These are phyloP conservation scores for Claviceps digitariae DNA, from an alignment of 2,329 filamentous ascomycete genomes.

Conservation along the genomic window DNA sequence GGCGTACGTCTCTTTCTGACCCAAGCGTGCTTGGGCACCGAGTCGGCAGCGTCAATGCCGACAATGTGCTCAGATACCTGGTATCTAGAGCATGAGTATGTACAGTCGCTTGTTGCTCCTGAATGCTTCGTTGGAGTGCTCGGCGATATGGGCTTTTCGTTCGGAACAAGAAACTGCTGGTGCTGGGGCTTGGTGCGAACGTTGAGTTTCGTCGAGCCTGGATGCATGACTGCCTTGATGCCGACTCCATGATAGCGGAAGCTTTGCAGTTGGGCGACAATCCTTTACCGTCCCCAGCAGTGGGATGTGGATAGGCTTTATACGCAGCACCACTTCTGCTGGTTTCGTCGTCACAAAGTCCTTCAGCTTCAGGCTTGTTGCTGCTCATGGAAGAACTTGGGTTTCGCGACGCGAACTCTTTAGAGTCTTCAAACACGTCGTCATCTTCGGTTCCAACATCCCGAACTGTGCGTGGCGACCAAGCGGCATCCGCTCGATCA, in stretches of 20 bases:
- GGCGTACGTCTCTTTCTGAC: slow-evolving; percentile 25
- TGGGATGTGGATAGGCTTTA: slow-evolving; percentile 6
- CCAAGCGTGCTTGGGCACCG: slow-evolving; percentile 25
- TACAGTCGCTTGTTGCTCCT: slow-evolving; percentile 17
- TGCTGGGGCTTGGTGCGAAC: slow-evolving; percentile 38
- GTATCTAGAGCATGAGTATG: slow-evolving; percentile 15
- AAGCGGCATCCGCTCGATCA: slow-evolving; percentile 7
- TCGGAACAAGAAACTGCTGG: slow-evolving; percentile 36
- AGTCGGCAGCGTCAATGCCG: slow-evolving; percentile 24
- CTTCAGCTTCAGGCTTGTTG: not conserved
- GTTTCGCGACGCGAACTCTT: not conserved
- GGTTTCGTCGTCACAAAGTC: not conserved
- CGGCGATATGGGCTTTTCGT: slow-evolving; percentile 42
- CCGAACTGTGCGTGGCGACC: slow-evolving; percentile 19
- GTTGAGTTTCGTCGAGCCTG: slow-evolving; percentile 31
- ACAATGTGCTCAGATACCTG: slow-evolving; percentile 27
- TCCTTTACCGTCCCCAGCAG: slow-evolving; percentile 5
- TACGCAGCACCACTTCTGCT: not conserved
- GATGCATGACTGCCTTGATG: slow-evolving; percentile 12
- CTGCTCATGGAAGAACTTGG: not conserved
- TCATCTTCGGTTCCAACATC: slow-evolving; percentile 20
- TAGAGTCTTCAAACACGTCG: slow-evolving; percentile 16
- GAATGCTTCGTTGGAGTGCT: slow-evolving; percentile 34
- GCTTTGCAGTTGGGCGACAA: slow-evolving; percentile 5
- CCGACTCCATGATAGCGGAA: not conserved